Evolutionary conservation across 768 basidiomycete genomes (phyloP).

Genomic region (Xanthoconium purpureum): DNA sequence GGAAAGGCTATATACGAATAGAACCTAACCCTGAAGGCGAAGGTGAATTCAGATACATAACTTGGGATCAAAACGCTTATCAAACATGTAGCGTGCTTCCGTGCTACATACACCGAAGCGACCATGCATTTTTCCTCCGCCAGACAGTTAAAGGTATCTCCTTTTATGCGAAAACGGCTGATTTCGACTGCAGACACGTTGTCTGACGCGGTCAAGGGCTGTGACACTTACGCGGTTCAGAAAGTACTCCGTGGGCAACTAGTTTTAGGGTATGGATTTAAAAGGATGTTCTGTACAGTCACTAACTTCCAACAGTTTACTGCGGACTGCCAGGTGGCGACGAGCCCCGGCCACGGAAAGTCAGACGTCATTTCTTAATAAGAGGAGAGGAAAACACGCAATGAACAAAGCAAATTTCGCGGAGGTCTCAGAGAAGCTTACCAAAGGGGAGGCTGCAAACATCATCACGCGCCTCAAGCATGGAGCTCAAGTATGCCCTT

Average conservation of each 20-base stretch:
- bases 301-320: conserved; percentile 41
- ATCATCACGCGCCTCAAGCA: conserved; percentile 76
- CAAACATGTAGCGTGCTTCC: conserved; percentile 34
- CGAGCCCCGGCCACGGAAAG: conserved; percentile 53
- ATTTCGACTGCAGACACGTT: conserved; percentile 56
- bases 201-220: conserved; percentile 59
- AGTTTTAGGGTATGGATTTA: conserved; percentile 44
- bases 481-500: conserved; percentile 58
- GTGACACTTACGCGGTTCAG: conserved; percentile 60
- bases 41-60: conserved; percentile 25
- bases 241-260: conserved; percentile 54
- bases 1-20: conserved; percentile 64
- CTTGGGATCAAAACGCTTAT: conserved; percentile 2
- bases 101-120: conserved; percentile 54
- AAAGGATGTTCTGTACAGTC: background rate
- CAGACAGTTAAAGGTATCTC: conserved; percentile 44
- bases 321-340: conserved; percentile 67
- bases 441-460: conserved; percentile 76
- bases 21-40: conserved; percentile 41
- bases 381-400: conserved; percentile 43
- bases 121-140: conserved; percentile 46
- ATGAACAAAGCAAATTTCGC: conserved; percentile 16
- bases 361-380: conserved; percentile 57
- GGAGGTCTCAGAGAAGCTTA: conserved; percentile 44
- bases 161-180: conserved; percentile 49